Evolutionary conservation across 495 filamentous ascomycete genomes (phyloP), one percentile per base, ranked within the genome.

Genomic region (Neurospora sp.): DNA sequence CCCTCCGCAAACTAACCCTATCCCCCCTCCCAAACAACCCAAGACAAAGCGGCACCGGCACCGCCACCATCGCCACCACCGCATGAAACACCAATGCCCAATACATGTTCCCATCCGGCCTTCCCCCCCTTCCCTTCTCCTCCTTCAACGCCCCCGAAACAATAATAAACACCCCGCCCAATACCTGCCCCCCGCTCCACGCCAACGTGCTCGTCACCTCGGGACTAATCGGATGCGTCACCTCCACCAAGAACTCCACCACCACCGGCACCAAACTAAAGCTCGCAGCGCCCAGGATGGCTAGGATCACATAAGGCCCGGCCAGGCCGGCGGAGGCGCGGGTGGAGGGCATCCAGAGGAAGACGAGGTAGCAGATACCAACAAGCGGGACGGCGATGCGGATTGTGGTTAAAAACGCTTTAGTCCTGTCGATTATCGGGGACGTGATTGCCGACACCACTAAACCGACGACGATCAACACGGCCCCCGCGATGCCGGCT

Each of bases 381-480:
- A 96, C 86, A 70, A 98, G 77, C 44, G 94, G 94, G 10, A 95
- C 89, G 45, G 91, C 85, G 61, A 92, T 73, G 71, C 91, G 92
- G 77, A 98, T 93, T 44, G 90, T 86, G 38, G 87, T 82, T 4
- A 97, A 84, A 79, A 91, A 97, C 20, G 88, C 85, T 77, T 97
- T 95, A 70, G 88, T 94, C 70, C 89, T 87, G 82, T 98, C 96
- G 73, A 95, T 87, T 73, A 98, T 85, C 8, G 96, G 96, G 1
- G 88, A 91, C 3, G 89, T 83, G 72, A 97, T 82, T 14, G 94
- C 96, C 2, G 94, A 84, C 38, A 86, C 74, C 42, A 97, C 83
- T 9, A 99, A 89, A 27, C 96, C 96, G 71, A 94, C 90, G 69
- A 97, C 83, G 78, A 99, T 98, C n/a, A 98, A 86, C 37, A 96